Evolutionary conservation across 1,139 yeast genomes (phyloP), one percentile per base, ranked within the genome.

Genomic region (Lodderomyces elongisporus): DNA sequence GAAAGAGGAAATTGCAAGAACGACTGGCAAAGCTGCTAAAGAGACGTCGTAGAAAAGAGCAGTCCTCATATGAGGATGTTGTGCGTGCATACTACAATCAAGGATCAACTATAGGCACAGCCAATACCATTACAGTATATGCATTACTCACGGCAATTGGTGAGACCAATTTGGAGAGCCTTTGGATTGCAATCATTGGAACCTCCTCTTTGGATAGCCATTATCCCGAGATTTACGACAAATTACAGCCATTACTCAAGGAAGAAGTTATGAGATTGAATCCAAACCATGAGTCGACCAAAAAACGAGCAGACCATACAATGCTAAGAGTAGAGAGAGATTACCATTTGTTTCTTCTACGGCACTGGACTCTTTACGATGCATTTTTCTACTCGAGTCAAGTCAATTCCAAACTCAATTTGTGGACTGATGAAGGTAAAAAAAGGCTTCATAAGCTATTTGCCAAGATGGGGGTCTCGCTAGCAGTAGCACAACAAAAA

Each of bases 381-480:
- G 74, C 96, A 38, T 88, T 93, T 61, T 76, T 78, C 51, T 93
- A 88, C 54, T 87, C 96, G 17, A 81, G 88, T 41, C 91, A 82
- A 51, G 88, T 91, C 27, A 87, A 89, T 47, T 83, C 97, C 15
- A 85, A 88, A 52, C 65, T 91, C 39, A 79, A 80, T 39, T 62
- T 91, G 28, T 93, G 96, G 91, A 83, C 93, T 15, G 96, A 85
- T 49, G 93, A 85, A 38, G 98, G 98, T 3, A 76, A 81, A 46
- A 87, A 85, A 53, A 74, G 80, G 45, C 63, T 93, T 32, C 95
- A 89, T 53, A 88, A 88, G 48, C 70, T 93, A 72, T 84, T 93
- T 61, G 98, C 98, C 2, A 78, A 84, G 46, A 91, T 93, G 96
- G 98, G 98, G 5, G 83, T 93, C 4, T 82, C 96, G 0, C 62